Base-by-base conservation (phyloP, 176 grass and related monocot genomes). In the maize (Zea mays) region DNA sequence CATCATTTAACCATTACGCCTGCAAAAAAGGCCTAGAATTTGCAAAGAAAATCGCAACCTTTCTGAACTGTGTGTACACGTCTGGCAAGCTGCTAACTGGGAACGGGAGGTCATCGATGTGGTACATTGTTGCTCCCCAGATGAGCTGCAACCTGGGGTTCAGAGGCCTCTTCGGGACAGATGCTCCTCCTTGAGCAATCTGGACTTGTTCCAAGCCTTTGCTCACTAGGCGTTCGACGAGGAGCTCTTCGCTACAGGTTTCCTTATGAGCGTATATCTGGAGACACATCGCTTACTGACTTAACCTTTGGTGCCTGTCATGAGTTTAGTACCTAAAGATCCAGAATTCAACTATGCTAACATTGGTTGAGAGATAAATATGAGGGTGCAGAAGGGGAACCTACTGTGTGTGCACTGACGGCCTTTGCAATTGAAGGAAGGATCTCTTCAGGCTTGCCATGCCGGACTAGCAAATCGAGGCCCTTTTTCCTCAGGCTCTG, bases 81-180 rank as follows among this genome's bases (percentile, higher is more conserved):
- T 98, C 91, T 61, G 95, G 95, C 62, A 98, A 83, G 74, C 86
- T 79, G 56, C 20, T 78, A 38, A 82, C 54, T 0, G 73, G 45
- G 83, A 94, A 94, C 16, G 91, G 89, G 15, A 98, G 91, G 59
- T 98, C 95, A 68, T 98, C 91, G 1, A 85, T 73, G 47, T 98
- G 95, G 57, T 98, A 92, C 95, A 98, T 86, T 39, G 95, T 90
- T 41, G 80, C 55, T 72, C 91, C 95, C 91, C 95, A 94, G n/a
- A 94, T 86, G 71, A 98, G 87, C 74, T 88, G 85, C 67, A 98
- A 71, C 80, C 81, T 90, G 14, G 89, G 85, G 42, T 45, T 86
- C 37, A 57, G 9, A 55, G 49, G 36, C 58, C 82, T 85, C 43
- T 73, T 83, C 42, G 54, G 79, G 51, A 73, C 36, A 50, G 86